Base-by-base conservation (phyloP, 768 basidiomycete species). In the Tephrocybe sp. region DNA sequence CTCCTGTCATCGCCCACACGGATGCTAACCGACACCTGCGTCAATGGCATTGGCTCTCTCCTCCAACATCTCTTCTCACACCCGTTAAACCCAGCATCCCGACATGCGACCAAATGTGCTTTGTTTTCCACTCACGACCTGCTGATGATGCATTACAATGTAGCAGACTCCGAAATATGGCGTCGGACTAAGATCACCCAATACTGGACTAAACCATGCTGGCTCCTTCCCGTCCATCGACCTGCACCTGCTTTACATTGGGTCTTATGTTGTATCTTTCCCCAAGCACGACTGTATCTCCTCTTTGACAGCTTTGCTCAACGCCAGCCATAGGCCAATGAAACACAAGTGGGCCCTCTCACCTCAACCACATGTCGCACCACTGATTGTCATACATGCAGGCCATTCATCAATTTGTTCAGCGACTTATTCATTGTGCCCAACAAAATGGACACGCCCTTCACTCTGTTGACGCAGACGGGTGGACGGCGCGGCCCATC, bases 211-310 rank as follows among this genome's bases (percentile, higher is more conserved):
- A 67, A 64, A 40, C 36, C 54, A 10, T 6, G 58, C 0, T 74
- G 73, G 71, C 65, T 74, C 7, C 29, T 75, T 8, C 73, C 70
- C 0, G 67, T 74, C 15, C 70, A 74, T 41, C 46, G 60, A 1
- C 52, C 36, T 0, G 2, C 1, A 11, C 44, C 49, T 7, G 50
- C 54, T 2, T 40, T 57, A 1, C 70, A 74, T 54, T 74, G 67
- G 66, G 66, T 71, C 0, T 49, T 70, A 25, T 65, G 64, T 48
- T 56, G 55, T 0, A 44, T 52, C 23, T 42, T 60, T 3, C 8
- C 7, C 1, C 8, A 18, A 5, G 43, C 51, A 1, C 38, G 58
- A 19, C 23, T 70, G 0, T n/a, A n/a, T n/a, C 49, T 54, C 18
- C 40, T 72, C 0, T 70, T 68, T 42, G 68, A 72, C 42, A 72